These are phyloP conservation scores for Mucor sp. DNA, from an alignment of 371 early-diverging fungal genomes.

Conservation along the genomic window DNA sequence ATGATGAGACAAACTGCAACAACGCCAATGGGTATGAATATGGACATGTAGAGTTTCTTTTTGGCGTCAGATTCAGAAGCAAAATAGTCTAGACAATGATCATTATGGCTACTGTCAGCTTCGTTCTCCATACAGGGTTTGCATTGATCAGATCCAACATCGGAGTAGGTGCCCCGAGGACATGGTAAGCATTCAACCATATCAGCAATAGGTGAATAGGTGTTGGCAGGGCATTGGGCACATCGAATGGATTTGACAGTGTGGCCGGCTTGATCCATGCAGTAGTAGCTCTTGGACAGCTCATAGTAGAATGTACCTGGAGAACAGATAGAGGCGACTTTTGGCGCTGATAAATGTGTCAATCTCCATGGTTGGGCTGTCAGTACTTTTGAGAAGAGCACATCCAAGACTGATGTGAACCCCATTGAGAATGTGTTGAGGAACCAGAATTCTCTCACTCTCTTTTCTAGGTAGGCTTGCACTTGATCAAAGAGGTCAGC, in stretches of 20 bases:
- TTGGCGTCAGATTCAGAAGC: conserved; percentile 1
- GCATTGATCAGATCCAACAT: conserved; percentile 19
- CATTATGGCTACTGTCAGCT: neutral
- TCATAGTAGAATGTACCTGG: conserved; percentile 25
- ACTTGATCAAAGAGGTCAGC: conserved; percentile 33
- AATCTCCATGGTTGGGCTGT: conserved; percentile 18
- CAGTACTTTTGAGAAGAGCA: neutral
- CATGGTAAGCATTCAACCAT: conserved; percentile 38
- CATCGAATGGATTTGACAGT: conserved; percentile 24
- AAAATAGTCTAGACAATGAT: conserved; percentile 17
- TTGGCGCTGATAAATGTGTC: conserved; percentile 17
- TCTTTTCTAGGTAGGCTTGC: conserved; percentile 25
- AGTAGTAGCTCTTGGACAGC: conserved; percentile 13
- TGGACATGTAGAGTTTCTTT: conserved; percentile 24
- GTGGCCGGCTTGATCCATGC: conserved; percentile 15
- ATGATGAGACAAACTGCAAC: neutral
- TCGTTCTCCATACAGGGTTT: conserved; percentile 17
- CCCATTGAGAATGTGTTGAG: conserved; percentile 28
- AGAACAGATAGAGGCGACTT: conserved; percentile 6
- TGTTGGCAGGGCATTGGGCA: conserved; percentile 32
- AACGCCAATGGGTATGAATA: conserved; percentile 30
- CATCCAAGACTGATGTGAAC: conserved; percentile 19
- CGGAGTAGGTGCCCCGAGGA: conserved; percentile 21
- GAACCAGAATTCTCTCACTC: conserved; percentile 24
- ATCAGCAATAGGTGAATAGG: conserved; percentile 17